Evolutionary conservation across 148 eudicot species (phyloP), one percentile per base, ranked within the genome.

Genomic region (Camellia japonica): DNA sequence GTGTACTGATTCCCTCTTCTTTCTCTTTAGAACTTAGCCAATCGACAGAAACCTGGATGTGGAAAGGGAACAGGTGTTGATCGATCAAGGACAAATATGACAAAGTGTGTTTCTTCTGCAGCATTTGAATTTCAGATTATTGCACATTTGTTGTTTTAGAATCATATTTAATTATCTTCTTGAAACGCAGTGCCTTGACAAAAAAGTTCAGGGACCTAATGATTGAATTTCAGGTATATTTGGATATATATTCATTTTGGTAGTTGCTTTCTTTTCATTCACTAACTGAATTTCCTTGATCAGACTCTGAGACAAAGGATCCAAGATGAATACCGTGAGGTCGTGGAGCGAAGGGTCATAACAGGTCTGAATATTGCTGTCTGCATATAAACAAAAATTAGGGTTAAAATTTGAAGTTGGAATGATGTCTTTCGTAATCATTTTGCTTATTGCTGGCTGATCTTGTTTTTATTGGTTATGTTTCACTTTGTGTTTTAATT

Each of bases 261-360:
- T 23, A 56, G 19, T 56, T 66, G 54, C 51, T 30, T 30, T 70
- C 18, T 51, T 46, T 58, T 18, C 74, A 15, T 78, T 1, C 56
- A 66, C 81, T 78, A 44, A 76, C 56, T 12, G 44, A 79, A n/a
- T 23, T 62, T 54, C 46, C 44, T 70, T 60, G 60, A 12, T 75
- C 84, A 89, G 91, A 83, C 85, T 38, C 78, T 89, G 79, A 81
- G 90, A 70, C 89, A 85, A 70, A 87, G 78, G 74, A 87, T 89
- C 64, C 90, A 89, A 68, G 90, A 87, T 44, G 91, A 89, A 80
- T 89, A 89, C 63, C 91, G 91, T 41, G 91, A 89, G 82, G 90
- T 87, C 44, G 91, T 89, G 51, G 91, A 89, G 82, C 85, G 91
- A 81, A 85, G 91, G 71, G 91, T 89, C 75, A 85, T 89, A 10